These are phyloP conservation scores for Clonostachys chloroleuca DNA, from an alignment of 2,329 filamentous ascomycete species.

Conservation along the genomic window DNA sequence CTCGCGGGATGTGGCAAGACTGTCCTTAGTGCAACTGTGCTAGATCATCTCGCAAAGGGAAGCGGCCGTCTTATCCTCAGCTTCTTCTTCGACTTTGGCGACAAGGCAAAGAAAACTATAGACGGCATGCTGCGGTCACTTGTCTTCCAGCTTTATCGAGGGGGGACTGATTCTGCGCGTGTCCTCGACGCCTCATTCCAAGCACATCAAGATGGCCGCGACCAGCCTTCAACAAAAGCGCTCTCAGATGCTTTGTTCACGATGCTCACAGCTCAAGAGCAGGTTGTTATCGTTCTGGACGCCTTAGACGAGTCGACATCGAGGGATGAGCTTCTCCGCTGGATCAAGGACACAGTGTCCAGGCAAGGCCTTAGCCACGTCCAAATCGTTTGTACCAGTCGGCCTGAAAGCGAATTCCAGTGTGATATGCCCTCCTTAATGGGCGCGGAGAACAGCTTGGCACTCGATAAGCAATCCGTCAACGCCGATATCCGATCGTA, in stretches of 20 bases:
- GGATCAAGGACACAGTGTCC: neutral
- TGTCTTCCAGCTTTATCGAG: neutral
- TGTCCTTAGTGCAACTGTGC: slow-evolving; percentile 1
- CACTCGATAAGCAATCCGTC: neutral
- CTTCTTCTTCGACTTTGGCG: slow-evolving; percentile 1
- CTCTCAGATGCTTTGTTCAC: neutral
- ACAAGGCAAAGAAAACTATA: neutral
- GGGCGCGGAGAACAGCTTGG: neutral
- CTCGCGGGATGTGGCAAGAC: slow-evolving; percentile 1
- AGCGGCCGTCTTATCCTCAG: neutral
- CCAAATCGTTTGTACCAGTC: neutral
- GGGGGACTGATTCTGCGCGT: neutral
- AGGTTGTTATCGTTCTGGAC: neutral
- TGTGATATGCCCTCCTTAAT: neutral
- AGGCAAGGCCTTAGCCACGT: neutral
- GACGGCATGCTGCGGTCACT: neutral
- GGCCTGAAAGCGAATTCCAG: neutral
- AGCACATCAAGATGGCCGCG: neutral
- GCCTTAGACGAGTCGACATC: neutral
- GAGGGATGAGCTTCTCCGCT: neutral
- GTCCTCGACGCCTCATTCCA: neutral
- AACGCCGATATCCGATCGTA: neutral
- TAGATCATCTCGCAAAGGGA: neutral
- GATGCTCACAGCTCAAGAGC: neutral
- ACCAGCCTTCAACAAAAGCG: neutral